A percentile compares a stretch with the other conserved stretches of the same genome.
These are phyloP conservation scores for Pelargonium cotyledonis DNA, from an alignment of 441 rosid genomes.

Conservation along the genomic window DNA sequence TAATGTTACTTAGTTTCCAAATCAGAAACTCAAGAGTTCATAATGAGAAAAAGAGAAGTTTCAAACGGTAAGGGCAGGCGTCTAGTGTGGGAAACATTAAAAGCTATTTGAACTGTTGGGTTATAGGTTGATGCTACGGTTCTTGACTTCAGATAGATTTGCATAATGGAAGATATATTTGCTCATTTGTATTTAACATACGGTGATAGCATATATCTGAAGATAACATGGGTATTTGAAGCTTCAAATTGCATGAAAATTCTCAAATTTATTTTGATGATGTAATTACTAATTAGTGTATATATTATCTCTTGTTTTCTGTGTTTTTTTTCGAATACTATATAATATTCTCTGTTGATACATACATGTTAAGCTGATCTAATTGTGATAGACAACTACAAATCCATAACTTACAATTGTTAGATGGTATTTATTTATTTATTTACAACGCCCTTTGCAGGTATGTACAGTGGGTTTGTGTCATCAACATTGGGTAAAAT, in stretches of 20 bases:
- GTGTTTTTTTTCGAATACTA: neutral
- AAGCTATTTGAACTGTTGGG: neutral
- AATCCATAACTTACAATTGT: neutral
- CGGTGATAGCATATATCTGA: neutral
- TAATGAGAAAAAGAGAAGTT: neutral
- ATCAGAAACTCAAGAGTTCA: neutral
- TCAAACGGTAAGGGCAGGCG: neutral
- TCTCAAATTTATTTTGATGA: neutral
- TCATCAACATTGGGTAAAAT: conserved; percentile 58
- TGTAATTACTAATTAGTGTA: neutral
- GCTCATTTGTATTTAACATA: neutral
- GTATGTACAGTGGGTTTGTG: conserved; percentile 69
- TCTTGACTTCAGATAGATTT: neutral
- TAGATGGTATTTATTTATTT: neutral
- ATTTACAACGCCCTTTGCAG: conserved; percentile 29
- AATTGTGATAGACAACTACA: neutral
- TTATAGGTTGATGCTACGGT: neutral
- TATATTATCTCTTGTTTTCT: neutral
- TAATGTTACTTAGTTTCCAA: neutral
- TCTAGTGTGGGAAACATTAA: neutral
- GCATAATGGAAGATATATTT: conserved; percentile 1
- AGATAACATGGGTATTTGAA: neutral
- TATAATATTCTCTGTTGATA: neutral
- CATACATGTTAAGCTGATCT: neutral
- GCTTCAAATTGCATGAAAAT: neutral